Conservation (phyloP, 495 filamentous ascomycete species). For the Staphylotrichum longicolle region DNA sequence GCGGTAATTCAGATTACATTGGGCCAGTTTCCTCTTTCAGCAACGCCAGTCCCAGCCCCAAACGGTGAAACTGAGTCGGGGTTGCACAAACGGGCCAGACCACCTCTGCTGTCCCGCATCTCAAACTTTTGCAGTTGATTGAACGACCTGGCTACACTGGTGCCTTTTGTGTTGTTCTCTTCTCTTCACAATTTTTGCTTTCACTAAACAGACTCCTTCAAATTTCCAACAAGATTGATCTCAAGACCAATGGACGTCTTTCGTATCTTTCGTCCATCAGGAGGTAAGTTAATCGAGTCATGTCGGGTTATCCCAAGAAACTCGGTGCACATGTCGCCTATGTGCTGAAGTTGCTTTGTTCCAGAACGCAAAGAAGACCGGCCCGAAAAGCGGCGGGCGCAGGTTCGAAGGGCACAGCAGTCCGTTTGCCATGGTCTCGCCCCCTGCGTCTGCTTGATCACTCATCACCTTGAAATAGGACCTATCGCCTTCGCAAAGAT, state of each 20-base stretch:
- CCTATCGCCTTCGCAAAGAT: background rate
- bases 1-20: background rate
- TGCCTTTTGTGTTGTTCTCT: too few species aligned
- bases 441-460: background rate
- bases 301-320: too few species aligned
- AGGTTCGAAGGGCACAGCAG: background rate
- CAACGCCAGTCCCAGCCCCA: too few species aligned
- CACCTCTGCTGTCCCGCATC: too few species aligned
- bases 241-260: conserved; percentile 1
- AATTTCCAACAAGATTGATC: too few species aligned
- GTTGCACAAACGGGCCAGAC: too few species aligned
- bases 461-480: background rate
- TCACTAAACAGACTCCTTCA: too few species aligned
- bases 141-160: too few species aligned
- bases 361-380: background rate
- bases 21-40: background rate
- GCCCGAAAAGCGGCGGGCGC: background rate
- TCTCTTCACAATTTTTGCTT: too few species aligned
- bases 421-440: background rate
- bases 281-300: background rate
- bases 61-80: too few species aligned
- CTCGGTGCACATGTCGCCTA: too few species aligned
- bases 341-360: background rate
- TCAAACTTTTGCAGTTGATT: too few species aligned
- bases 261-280: background rate